These are phyloP conservation scores for Leptographium procerum DNA, from an alignment of 2,329 filamentous ascomycete genomes.

Conservation along the genomic window DNA sequence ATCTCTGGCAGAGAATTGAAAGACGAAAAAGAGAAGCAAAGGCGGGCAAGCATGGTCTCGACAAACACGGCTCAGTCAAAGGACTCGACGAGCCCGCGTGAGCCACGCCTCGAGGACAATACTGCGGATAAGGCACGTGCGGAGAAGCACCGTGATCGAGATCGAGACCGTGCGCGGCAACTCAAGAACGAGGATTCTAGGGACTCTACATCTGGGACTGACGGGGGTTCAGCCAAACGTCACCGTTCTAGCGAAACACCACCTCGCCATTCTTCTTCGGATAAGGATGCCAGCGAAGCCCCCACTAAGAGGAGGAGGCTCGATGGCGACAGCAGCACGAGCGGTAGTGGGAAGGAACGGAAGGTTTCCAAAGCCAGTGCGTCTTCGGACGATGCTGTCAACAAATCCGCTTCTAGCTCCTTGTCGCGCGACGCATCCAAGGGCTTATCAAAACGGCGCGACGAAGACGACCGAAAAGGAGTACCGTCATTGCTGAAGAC, in stretches of 20 bases:
- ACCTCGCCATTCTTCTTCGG: conserved; percentile 36
- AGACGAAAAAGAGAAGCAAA: conserved; percentile 40
- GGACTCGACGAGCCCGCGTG: conserved; percentile 42
- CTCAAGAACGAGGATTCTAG: conserved; percentile 50
- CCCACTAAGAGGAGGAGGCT: conserved; percentile 46
- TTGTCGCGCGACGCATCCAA: conserved; percentile 16
- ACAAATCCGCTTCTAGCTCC: conserved; percentile 21
- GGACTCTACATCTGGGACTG: conserved; percentile 38
- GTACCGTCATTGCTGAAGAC: conserved; percentile 21
- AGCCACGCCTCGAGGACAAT: conserved; percentile 35
- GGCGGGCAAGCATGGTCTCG: conserved; percentile 46
- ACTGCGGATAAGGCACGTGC: conserved; percentile 34
- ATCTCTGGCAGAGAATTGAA: conserved; percentile 52
- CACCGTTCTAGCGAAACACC: conserved; percentile 49
- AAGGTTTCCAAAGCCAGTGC: conserved; percentile 27
- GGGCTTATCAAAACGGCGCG: conserved; percentile 25
- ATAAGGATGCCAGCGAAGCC: conserved; percentile 41
- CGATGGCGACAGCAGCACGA: conserved; percentile 30
- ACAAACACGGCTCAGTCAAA: conserved; percentile 33
- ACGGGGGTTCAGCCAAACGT: conserved; percentile 44
- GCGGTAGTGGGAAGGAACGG: conserved; percentile 29
- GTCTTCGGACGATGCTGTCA: conserved; percentile 34
- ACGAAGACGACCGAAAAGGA: conserved; percentile 28
- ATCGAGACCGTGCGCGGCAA: conserved; percentile 49
- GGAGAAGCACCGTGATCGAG: conserved; percentile 48